A percentile compares a stretch with the other conserved stretches of the same genome.
These are phyloP conservation scores for Ochromonas danica DNA, from an alignment of 108 stramenopile species.

Conservation along the genomic window DNA sequence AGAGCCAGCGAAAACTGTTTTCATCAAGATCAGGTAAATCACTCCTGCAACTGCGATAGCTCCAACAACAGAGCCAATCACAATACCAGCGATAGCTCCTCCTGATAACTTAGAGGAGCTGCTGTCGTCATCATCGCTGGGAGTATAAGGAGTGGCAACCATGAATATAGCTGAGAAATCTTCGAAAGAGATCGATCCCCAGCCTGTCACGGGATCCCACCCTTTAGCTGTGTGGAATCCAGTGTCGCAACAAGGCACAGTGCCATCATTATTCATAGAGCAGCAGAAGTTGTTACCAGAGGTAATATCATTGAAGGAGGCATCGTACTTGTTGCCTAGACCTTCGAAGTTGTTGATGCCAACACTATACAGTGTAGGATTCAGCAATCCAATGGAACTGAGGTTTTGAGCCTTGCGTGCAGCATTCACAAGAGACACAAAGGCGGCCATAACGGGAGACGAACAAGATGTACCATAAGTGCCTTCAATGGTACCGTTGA, in stretches of 20 bases:
- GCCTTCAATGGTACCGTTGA: neutral
- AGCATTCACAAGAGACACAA: constrained; percentile 25
- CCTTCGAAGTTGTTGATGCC: constrained; percentile 18
- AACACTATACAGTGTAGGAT: neutral
- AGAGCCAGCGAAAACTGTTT: too few relatives aligned
- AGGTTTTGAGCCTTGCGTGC: neutral
- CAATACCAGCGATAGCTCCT: neutral
- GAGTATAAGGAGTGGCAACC: constrained; percentile 12
- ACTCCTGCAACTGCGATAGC: neutral
- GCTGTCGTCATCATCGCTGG: constrained; percentile 13
- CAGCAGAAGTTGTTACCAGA: constrained; percentile 24
- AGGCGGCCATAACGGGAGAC: constrained; percentile 9
- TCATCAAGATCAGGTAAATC: too few relatives aligned
- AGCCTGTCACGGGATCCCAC: constrained; percentile 24
- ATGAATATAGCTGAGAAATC: constrained; percentile 6
- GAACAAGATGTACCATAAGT: constrained; percentile 33
- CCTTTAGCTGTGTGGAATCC: constrained; percentile 21
- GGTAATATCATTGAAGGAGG: constrained; percentile 14
- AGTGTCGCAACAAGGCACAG: constrained; percentile 7
- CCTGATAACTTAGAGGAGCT: constrained; percentile 15
- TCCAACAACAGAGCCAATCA: neutral
- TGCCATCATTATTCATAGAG: neutral
- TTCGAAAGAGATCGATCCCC: constrained; percentile 2
- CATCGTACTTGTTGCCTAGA: constrained; percentile 9
- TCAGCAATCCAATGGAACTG: constrained; percentile 7